Evolutionary conservation across 1,284 basidiomycete genomes (phyloP), one percentile per base, ranked within the genome.

Genomic region (Polyporus tsugae): DNA sequence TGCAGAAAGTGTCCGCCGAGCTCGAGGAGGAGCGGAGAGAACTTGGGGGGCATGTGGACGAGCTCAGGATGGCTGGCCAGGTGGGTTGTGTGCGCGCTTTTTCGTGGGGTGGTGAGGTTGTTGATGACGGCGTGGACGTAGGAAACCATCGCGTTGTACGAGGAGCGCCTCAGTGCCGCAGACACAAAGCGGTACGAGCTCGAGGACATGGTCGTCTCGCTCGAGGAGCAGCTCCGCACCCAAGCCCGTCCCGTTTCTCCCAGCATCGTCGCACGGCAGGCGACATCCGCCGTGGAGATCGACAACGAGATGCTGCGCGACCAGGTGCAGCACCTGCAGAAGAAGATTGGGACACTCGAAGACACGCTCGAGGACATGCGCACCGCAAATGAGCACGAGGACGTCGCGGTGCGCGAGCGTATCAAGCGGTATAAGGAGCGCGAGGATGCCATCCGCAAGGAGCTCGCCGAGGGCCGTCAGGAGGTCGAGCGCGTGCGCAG

Each of bases 131-230:
- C 11, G 15, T n/a, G 22, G 38, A 2, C 53, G 35, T 74, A 95
- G 93, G 94, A 96, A 87, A 96, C 94, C 0, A 96, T 96, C 72
- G 94, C 93, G 42, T 83, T 97, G 42, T 98, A 98, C 76, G 96
- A 99, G 82, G 95, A 96, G 75, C 89, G 92, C 42, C 83, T 97
- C 29, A 91, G 87, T 67, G 84, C 84, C 2, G 87, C 89, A 17
- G 93, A 96, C 74, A 83, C 84, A 29, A 86, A 88, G 72, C 88
- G 92, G 62, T 95, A 95, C 76, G 94, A 95, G 72, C 84, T 94
- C 69, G 93, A 96, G 77, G 88, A 91, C 65, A 84, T 85, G 41
- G 82, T 95, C 61, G 83, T 87, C 13, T 80, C 84, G 4, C 83
- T 95, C 11, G 91, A 96, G 77, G 86, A 88, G 39, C 84, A 88